These are phyloP conservation scores for Huntiella abstrusa DNA, from an alignment of 2,329 filamentous ascomycete species.

Conservation along the genomic window DNA sequence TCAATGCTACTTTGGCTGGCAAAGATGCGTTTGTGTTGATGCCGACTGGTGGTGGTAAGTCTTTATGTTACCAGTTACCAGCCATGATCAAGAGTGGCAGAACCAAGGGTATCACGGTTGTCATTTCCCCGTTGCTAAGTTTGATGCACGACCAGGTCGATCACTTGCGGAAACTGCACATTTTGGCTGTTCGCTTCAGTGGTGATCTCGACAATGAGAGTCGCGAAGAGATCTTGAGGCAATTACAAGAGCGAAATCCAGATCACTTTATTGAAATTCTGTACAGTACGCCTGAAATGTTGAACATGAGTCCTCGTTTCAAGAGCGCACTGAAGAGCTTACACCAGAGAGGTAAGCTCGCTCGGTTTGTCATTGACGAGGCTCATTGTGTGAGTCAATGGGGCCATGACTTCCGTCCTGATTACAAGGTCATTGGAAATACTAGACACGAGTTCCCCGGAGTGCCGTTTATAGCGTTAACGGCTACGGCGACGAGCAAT, in stretches of 20 bases:
- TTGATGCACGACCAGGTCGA: conserved; percentile 94
- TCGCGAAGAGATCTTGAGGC: conserved; percentile 45
- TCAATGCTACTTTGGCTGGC: conserved; percentile 76
- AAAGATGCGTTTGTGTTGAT: conserved; percentile 90
- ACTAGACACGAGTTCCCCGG: conserved; percentile 53
- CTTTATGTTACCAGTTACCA: conserved; percentile 87
- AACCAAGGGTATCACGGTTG: conserved; percentile 73
- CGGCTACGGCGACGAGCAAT: conserved; percentile 83
- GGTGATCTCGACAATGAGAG: conserved; percentile 48
- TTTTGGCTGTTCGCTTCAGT: conserved; percentile 69
- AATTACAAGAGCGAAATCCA: conserved; percentile 41
- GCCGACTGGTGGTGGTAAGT: conserved; percentile 95
- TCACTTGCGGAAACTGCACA: conserved; percentile 54
- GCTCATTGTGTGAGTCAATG: conserved; percentile 99
- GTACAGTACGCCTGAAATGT: conserved; percentile 94
- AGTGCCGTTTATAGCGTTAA: conserved; percentile 85
- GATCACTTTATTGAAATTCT: conserved; percentile 69
- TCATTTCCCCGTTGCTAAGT: conserved; percentile 86
- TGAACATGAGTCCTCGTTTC: conserved; percentile 61
- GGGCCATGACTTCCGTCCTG: conserved; percentile 93
- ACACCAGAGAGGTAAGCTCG: conserved; percentile 53
- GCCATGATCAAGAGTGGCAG: conserved; percentile 65
- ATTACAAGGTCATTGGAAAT: conserved; percentile 74
- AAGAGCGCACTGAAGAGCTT: conserved; percentile 45
- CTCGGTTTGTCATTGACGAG: conserved; percentile 89